Conservation (phyloP, 1,284 basidiomycete species). For the Melampsora americana region DNA sequence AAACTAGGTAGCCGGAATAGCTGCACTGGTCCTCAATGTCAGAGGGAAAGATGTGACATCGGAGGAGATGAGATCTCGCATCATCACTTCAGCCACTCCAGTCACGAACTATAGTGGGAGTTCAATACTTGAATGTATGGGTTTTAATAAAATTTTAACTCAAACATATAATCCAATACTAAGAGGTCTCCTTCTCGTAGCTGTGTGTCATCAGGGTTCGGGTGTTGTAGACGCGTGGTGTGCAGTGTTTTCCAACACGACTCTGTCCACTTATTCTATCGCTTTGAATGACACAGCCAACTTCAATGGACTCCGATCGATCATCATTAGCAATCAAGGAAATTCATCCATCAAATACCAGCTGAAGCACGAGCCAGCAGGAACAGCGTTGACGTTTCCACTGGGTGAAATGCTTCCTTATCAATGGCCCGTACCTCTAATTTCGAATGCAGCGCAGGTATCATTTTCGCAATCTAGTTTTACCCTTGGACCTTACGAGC, state of each 20-base stretch:
- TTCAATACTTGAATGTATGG: conserved; percentile 37
- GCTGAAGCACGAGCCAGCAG: conserved; percentile 32
- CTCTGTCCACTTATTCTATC: conserved; percentile 33
- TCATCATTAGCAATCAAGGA: conserved; percentile 31
- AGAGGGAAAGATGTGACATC: conserved; percentile 31
- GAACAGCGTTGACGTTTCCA: conserved; percentile 33
- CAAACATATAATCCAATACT: background rate
- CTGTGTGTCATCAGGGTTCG: conserved; percentile 43
- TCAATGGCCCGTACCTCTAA: conserved; percentile 35
- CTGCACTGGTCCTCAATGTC: conserved; percentile 32
- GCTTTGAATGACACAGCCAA: conserved; percentile 43
- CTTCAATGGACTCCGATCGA: conserved; percentile 32
- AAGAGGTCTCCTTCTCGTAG: conserved; percentile 2
- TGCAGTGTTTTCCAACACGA: conserved; percentile 40
- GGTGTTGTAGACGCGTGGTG: conserved; percentile 42
- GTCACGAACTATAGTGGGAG: conserved; percentile 32
- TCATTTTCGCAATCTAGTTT: conserved; percentile 34
- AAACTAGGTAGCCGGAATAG: conserved; percentile 39
- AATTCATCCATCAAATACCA: conserved; percentile 18
- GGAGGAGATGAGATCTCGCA: conserved; percentile 23
- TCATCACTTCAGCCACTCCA: conserved; percentile 29
- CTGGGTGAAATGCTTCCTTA: conserved; percentile 6
- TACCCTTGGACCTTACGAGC: conserved; percentile 23
- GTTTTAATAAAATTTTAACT: background rate
- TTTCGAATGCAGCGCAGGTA: conserved; percentile 1